Percentiles rank a stretch among this genome's conserved stretches.
These are phyloP conservation scores for Mollisia scopiformis DNA, from an alignment of 2,329 filamentous ascomycete genomes.

Conservation along the genomic window DNA sequence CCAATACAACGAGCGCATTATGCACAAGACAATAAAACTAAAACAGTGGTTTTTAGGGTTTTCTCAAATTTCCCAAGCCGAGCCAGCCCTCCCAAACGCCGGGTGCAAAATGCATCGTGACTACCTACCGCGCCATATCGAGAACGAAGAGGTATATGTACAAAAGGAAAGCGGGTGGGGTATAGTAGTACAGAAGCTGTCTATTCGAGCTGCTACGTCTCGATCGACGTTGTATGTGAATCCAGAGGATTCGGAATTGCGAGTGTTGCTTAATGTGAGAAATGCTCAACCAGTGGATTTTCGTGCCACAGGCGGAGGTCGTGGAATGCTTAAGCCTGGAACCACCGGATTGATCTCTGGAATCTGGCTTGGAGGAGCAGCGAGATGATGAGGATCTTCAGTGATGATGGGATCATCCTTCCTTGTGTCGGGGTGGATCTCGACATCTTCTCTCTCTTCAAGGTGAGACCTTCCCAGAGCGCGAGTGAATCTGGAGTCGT, in stretches of 20 bases:
- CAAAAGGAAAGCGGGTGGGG: constrained; percentile 6
- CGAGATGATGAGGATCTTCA: constrained; percentile 38
- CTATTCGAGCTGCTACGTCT: not conserved
- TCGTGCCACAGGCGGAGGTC: constrained; percentile 1
- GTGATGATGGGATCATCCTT: constrained; percentile 49
- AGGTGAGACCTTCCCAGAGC: constrained; percentile 38
- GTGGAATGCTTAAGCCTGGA: constrained; percentile 7
- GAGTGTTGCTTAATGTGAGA: not conserved
- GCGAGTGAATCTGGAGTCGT: constrained; percentile 34
- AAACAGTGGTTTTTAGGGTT: not conserved
- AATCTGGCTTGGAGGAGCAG: constrained; percentile 34
- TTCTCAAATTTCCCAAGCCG: no score
- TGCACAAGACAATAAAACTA: not conserved
- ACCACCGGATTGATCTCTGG: constrained; percentile 25
- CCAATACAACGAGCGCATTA: constrained; percentile 1
- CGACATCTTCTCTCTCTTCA: constrained; percentile 45
- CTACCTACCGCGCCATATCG: not conserved
- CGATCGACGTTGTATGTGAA: not conserved
- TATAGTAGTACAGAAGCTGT: constrained; percentile 9
- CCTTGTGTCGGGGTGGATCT: constrained; percentile 52
- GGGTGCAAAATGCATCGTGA: not conserved
- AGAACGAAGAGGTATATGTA: constrained; percentile 12
- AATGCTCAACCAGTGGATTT: constrained; percentile 13
- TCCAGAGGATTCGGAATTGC: not conserved
- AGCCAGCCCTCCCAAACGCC: no score